A percentile compares a stretch with the other conserved stretches of the same genome.
Evolutionary conservation across 2,329 filamentous ascomycete species (phyloP).

Genomic region (Diaporthe ilicicola): DNA sequence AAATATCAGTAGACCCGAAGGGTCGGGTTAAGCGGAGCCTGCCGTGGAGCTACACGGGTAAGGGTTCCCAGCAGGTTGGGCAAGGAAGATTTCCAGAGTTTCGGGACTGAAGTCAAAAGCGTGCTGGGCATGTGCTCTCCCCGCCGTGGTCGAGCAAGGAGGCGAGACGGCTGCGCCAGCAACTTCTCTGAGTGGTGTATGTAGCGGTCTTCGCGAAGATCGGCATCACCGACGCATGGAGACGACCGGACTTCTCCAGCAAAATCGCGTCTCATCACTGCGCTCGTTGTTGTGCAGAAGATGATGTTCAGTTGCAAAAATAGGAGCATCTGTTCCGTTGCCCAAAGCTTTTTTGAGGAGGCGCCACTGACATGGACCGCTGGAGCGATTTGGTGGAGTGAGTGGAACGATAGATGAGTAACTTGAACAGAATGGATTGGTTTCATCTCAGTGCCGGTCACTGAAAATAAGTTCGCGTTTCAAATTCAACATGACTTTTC

Average conservation of each 20-base stretch:
- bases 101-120: conserved; percentile 4
- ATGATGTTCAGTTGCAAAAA: not conserved
- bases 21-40: conserved; percentile 29
- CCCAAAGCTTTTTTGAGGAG: not conserved
- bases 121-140: not conserved
- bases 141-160: not conserved
- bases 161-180: not conserved
- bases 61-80: conserved; percentile 24
- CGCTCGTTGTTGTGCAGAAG: not conserved
- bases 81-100: conserved; percentile 16
- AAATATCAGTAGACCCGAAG: conserved; percentile 29
- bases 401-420: not conserved
- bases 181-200: not conserved
- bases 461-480: conserved; percentile 18
- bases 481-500: conserved; percentile 8
- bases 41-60: conserved; percentile 25
- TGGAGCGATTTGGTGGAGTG: conserved; percentile 1
- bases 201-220: not conserved
- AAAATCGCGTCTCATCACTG: not conserved
- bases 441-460: conserved; percentile 7
- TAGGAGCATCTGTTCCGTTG: not conserved
- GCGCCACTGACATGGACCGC: conserved; percentile 5
- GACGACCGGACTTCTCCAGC: not conserved
- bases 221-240: conserved; percentile 12
- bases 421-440: not conserved